Base-by-base conservation (phyloP, 2,329 filamentous ascomycete genomes). In the Ophiosphaerella narmari region DNA sequence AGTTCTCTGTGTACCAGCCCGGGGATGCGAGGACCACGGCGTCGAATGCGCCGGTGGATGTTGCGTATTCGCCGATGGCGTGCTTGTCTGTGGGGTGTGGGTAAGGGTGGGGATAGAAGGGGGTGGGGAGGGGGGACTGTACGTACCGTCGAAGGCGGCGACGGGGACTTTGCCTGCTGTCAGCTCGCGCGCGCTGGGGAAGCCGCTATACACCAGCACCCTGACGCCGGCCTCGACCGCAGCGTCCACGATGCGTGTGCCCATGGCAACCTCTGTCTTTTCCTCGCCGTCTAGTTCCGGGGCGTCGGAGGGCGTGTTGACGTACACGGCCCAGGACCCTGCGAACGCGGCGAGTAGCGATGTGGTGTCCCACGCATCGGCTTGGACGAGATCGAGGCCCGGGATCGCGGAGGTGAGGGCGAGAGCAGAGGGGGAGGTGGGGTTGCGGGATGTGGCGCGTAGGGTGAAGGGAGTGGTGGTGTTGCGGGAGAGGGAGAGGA, bases 381-480 rank as follows among this genome's bases (percentile, higher is more conserved):
- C 60, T 32, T 64, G 47, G n/a, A 59, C 53, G 1, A 62, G 21
- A 21, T 59, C 54, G 16, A 59, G 33, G 16, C 49, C 51, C 1
- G 47, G 39, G n/a, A 43, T 29, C 18, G 16, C 5, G 2, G 13
- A n/a, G 39, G 37, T 4, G 70, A 63, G 4, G 84, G 75, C 6
- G 66, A 68, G 60, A 80, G 74, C 1, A 3, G 75, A 74, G 2
- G 67, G 39, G 0, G 81, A 83, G 13, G 69, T 63, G 1, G 77
- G 60, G 54, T 85, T 76, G 53, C 84, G 80, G 2, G 83, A 85
- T 16, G 85, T 74, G 7, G 82, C 84, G 16, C 83, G 77, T 41
- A 86, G 81, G 24, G 77, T 67, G 49, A 80, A 75, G 13, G 66
- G 47, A 3, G 58, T 55, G 7, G 59, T 56, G 9, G 18, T 52